Conservation (phyloP, 768 basidiomycete species). For the Pleurotus tuoliensis region DNA sequence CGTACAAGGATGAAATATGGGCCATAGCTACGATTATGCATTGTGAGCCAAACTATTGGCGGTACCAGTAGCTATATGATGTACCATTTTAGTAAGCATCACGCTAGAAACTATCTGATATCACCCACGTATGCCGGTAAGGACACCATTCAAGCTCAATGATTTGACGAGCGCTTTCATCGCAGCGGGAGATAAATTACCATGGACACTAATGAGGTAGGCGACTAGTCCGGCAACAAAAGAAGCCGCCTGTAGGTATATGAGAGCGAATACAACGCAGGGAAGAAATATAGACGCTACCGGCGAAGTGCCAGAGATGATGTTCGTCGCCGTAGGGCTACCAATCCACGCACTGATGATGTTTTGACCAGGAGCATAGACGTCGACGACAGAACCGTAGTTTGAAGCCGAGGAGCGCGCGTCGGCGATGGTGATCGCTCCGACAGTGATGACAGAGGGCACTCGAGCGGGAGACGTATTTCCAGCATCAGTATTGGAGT, state of each 20-base stretch:
- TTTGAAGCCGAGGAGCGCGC: constrained; percentile 33
- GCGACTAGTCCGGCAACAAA: constrained; percentile 39
- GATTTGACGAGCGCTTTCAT: constrained; percentile 23
- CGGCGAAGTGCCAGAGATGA: constrained; percentile 25
- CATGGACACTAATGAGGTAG: constrained; percentile 27
- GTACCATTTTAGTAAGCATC: neutral
- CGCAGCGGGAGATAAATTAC: constrained; percentile 26
- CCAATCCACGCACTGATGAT: constrained; percentile 28
- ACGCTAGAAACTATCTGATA: neutral
- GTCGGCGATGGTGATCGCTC: constrained; percentile 32
- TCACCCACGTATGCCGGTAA: constrained; percentile 27
- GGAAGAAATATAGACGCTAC: constrained; percentile 5
- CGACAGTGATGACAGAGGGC: constrained; percentile 32
- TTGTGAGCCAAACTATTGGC: constrained; percentile 25
- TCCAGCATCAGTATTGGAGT: constrained; percentile 25
- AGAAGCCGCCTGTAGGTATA: constrained; percentile 26
- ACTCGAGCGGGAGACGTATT: constrained; percentile 31
- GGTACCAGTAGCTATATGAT: constrained; percentile 19
- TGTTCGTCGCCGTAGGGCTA: constrained; percentile 17
- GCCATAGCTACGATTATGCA: neutral
- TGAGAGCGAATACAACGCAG: neutral
- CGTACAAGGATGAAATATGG: too few species aligned
- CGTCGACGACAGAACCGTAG: constrained; percentile 34
- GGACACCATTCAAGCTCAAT: constrained; percentile 23
- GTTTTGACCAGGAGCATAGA: constrained; percentile 35